A percentile compares a stretch with the other conserved stretches of the same genome.
phyloP scores from a whole-genome alignment of 2,329 filamentous ascomycete genomes.

The Penicillium janthinellum region DNA sequence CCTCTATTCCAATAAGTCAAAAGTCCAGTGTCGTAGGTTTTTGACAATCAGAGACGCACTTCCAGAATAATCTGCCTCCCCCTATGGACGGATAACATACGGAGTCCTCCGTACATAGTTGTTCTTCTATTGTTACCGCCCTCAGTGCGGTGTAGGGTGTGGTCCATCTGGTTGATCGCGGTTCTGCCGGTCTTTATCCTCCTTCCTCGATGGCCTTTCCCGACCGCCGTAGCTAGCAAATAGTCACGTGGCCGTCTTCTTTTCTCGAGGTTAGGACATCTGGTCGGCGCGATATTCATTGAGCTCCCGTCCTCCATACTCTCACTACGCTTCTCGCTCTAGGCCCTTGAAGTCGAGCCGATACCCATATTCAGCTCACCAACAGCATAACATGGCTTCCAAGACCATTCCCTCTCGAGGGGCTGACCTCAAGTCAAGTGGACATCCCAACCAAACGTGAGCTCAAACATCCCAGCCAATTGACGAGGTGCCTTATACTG shows the following conservation, averaged over 20 bases:
- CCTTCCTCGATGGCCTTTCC: neutral
- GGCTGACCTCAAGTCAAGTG: constrained; percentile 47
- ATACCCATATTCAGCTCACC: neutral
- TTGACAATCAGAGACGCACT: too few species aligned
- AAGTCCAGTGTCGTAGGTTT: neutral
- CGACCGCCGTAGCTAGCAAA: neutral
- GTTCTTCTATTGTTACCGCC: neutral
- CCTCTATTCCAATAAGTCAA: neutral
- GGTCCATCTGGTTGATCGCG: neutral
- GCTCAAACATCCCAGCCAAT: constrained; percentile 34
- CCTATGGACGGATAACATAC: neutral
- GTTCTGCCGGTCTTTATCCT: neutral
- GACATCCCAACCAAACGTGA: constrained; percentile 76
- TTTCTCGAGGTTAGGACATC: constrained; percentile 18
- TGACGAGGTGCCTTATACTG: constrained; percentile 17
- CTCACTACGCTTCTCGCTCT: neutral
- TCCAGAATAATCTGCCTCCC: neutral
- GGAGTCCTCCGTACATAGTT: too few species aligned
- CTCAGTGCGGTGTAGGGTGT: neutral
- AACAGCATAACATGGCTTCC: constrained; percentile 36
- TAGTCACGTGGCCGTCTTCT: constrained; percentile 11
- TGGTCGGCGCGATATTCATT: neutral
- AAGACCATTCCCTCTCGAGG: constrained; percentile 45
- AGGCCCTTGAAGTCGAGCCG: neutral
- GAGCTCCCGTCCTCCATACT: constrained; percentile 5